Evolutionary conservation across 176 grass and related monocot species (phyloP).

Genomic region (Neostapfia colusana): DNA sequence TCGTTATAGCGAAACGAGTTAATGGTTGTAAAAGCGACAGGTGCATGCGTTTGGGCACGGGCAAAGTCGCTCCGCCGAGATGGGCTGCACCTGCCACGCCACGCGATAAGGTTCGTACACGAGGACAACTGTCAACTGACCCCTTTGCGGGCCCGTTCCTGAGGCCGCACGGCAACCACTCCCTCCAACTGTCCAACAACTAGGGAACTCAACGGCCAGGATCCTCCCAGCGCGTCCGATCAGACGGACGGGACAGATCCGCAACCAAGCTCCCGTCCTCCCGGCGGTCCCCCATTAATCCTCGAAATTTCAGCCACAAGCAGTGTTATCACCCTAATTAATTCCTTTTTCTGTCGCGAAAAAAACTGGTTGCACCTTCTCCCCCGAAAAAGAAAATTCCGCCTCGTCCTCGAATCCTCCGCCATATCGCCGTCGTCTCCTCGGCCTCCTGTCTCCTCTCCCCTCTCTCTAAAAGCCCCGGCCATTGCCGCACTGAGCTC

Average conservation of each 20-base stretch:
- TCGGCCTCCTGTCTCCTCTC: slow-evolving; percentile 2
- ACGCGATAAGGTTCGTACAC: background rate
- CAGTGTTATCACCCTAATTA: slow-evolving; percentile 8
- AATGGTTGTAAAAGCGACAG: background rate
- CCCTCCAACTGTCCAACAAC: slow-evolving; percentile 3
- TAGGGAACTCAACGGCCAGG: slow-evolving; percentile 10
- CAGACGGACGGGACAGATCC: background rate
- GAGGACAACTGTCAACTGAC: background rate
- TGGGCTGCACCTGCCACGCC: slow-evolving; percentile 1
- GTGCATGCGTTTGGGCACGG: background rate
- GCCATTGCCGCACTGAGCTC: slow-evolving; percentile 50
- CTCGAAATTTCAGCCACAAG: slow-evolving; percentile 11
- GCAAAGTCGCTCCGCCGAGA: background rate
- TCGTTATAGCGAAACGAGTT: background rate
- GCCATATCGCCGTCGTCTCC: slow-evolving; percentile 47
- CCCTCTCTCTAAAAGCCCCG: slow-evolving; percentile 28
- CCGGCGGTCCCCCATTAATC: background rate
- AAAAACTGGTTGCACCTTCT: background rate
- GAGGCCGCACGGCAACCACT: background rate
- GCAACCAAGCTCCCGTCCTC: background rate
- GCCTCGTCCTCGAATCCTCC: slow-evolving; percentile 63
- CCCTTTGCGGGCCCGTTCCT: background rate
- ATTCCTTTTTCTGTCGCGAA: background rate
- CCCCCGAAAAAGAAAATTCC: background rate
- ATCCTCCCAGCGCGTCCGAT: background rate